Evolutionary conservation across 1,284 basidiomycete species (phyloP), one percentile per base, ranked within the genome.

Genomic region (Vanrija humicola): DNA sequence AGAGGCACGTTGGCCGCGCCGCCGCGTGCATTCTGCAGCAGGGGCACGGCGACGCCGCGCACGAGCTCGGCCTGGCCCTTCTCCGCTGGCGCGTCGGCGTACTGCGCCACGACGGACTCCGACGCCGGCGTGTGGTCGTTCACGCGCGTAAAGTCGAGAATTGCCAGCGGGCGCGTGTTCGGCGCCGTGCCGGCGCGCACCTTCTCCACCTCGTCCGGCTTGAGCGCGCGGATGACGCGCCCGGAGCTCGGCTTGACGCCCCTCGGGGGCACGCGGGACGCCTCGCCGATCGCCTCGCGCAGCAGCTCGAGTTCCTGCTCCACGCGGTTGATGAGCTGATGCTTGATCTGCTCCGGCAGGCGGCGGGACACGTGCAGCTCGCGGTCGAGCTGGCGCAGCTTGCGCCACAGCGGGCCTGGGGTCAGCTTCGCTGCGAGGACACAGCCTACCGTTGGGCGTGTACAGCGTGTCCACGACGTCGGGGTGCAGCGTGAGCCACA

Each of bases 301-400:
- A 62, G 56, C n/a, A 60, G 19, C 14, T 54, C 48, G 0, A 65
- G 50, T 46, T 67, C 64, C 50, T 64, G 54, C 21, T 49, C 34
- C 5, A 64, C 46, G 7, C 65, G 54, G 23, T 40, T n/a, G 6
- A 21, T 25, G 14, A 67, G 61, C 50, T 58, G 54, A 5, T 51
- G 25, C 4, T 55, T 46, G 1, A 65, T 56, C 50, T 53, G 44
- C 5, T 46, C 52, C 21, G 40, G 19, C 3, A 65, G 42, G 15
- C 54, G 26, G 52, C 16, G 56, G 48, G 40, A 56, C 29, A 46
- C 43, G 42, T 25, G 44, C 28, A n/a, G 19, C 18, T 44, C 34
- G 34, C 34, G 34, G 12, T 12, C 9, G 12, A 34, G 19, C 15
- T n/a, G 15, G 25, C 28, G 18, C 51, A n/a, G 14, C 21, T 23